Base-by-base conservation (phyloP, 2,329 filamentous ascomycete species). In the Xylaria sp. region DNA sequence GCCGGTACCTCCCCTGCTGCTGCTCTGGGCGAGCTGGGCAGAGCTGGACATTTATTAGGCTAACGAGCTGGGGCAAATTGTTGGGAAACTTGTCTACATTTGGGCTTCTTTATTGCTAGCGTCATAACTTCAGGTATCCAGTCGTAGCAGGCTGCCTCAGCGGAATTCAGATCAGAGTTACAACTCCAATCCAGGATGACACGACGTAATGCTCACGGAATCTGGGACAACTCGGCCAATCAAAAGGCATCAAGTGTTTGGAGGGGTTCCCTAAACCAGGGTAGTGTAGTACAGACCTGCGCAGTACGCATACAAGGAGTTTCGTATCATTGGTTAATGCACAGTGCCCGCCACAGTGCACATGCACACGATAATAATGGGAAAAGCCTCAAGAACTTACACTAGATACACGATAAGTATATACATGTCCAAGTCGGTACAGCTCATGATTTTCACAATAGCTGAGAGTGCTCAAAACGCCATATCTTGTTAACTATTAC, bases 161-260 rank as follows among this genome's bases (percentile, higher is more conserved):
- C 39, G n/a, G 36, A 44, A 57, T 29, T 36, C n/a, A 22, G 61
- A 53, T 36, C 39, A 49, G 51, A 49, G 50, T 20, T 54, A 45
- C 56, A 31, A 42, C 47, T 22, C 36, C 47, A 20, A 44, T 22
- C 36, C 47, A 20, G 36, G 33, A 31, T 39, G 42, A 44, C 57
- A 60, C 65, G 44, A 67, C 65, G 65, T 67, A 67, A 67, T 67
- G 50, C n/a, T 20, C 42, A 13, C 31, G 36, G 11, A 45, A 33
- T 47, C 49, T 53, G 45, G 51, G 47, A 55, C 65, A 11, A 13
- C n/a, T n/a, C 2, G 13, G 57, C 65, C 56, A 67, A 67, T 67
- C 61, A 65, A 1, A 25, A 4, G 25, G 3, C 29, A 39, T 20
- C 15, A 50, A 36, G 47, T 13, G 22, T 17, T 36, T 20, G 56